phyloP scores from a whole-genome alignment of 345 rosid species.

The Brassica rapa region DNA sequence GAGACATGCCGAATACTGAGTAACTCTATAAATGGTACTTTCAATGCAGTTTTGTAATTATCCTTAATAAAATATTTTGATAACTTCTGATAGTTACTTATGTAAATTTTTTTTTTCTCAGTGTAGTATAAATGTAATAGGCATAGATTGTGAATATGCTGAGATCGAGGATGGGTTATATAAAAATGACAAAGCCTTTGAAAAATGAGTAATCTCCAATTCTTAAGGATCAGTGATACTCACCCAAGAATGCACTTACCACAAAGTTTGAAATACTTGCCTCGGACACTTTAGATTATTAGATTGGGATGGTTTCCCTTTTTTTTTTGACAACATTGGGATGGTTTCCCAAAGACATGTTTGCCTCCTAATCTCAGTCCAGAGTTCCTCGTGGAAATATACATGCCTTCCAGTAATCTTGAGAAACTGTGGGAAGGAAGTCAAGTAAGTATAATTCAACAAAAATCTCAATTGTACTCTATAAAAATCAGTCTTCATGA shows the following conservation, averaged over 20 bases:
- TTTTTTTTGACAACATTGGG: neutral
- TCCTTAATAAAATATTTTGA: neutral
- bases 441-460: neutral
- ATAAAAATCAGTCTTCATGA: neutral
- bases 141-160: neutral
- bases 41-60: neutral
- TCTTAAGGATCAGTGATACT: neutral
- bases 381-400: neutral
- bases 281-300: neutral
- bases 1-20: slow-evolving; percentile 24
- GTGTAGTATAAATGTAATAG: slow-evolving; percentile 23
- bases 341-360: slow-evolving; percentile 8
- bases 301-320: slow-evolving; percentile 17
- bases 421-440: neutral
- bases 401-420: neutral
- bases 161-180: neutral
- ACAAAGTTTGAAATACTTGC: neutral
- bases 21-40: too few relatives aligned
- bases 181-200: neutral
- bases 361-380: slow-evolving; percentile 19
- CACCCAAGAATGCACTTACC: neutral
- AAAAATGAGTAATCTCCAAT: neutral
- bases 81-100: too few relatives aligned
- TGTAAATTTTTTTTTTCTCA: neutral
- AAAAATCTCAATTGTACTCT: neutral